Percentiles rank a stretch among this genome's conserved stretches.
Conservation (phyloP, 805 yeast genomes). For the Grigorovia yakushimaensis region DNA sequence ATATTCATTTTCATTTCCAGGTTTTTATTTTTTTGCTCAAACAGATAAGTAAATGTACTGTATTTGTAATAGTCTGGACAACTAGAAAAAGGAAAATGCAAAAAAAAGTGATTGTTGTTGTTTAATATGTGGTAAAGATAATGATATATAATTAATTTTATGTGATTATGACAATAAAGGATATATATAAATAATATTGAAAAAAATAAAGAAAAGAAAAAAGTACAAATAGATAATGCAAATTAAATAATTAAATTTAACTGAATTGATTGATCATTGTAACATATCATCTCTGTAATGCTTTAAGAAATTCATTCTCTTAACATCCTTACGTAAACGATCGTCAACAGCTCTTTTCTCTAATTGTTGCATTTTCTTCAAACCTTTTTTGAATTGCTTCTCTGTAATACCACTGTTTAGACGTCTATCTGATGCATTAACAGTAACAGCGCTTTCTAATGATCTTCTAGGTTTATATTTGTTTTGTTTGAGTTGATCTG, state of each 20-base stretch:
- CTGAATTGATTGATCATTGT: conserved; percentile 9
- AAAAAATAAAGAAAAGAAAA: neutral
- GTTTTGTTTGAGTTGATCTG: conserved; percentile 40
- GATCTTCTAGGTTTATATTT: conserved; percentile 43
- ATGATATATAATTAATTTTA: too few relatives aligned
- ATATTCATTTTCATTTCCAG: too few relatives aligned
- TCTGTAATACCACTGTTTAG: conserved; percentile 50
- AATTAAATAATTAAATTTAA: neutral
- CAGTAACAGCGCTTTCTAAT: conserved; percentile 61
- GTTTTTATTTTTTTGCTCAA: too few relatives aligned
- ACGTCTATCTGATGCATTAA: conserved; percentile 67
- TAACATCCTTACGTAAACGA: conserved; percentile 43
- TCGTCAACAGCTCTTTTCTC: conserved; percentile 38
- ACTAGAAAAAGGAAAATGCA: too few relatives aligned
- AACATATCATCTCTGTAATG: conserved; percentile 75
- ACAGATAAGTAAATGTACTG: too few relatives aligned
- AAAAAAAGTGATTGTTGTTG: neutral
- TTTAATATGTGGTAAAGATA: neutral
- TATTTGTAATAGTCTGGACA: too few relatives aligned
- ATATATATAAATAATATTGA: too few relatives aligned
- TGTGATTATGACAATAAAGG: neutral
- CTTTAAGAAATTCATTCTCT: conserved; percentile 69
- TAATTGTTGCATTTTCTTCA: conserved; percentile 34
- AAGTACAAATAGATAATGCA: neutral
- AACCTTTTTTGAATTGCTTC: conserved; percentile 43